phyloP scores from a whole-genome alignment of 1,139 yeast genomes.

The Pichia cactophila region DNA sequence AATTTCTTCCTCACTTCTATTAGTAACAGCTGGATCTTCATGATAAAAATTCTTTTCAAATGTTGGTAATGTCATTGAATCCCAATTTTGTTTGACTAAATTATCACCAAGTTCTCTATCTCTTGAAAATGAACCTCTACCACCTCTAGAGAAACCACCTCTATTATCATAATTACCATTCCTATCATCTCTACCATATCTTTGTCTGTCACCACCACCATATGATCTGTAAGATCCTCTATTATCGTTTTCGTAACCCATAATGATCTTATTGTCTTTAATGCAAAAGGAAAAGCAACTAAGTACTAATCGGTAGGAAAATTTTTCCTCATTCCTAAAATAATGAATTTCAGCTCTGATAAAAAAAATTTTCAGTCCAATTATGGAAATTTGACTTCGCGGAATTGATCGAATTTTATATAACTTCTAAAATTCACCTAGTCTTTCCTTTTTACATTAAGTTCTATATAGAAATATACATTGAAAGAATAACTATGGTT shows the following conservation, averaged over 20 bases:
- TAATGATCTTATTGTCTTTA: conserved; percentile 8
- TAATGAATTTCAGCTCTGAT: too few species aligned
- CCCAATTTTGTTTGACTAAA: conserved; percentile 72
- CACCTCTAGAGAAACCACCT: conserved; percentile 9
- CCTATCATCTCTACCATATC: conserved; percentile 31
- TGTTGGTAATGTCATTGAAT: conserved; percentile 66
- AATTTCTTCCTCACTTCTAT: conserved; percentile 69
- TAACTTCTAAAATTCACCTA: too few species aligned
- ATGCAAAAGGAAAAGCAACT: conserved; percentile 1
- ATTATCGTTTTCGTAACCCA: conserved; percentile 32
- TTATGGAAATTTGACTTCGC: too few species aligned
- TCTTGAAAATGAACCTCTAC: conserved; percentile 31
- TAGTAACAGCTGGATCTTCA: conserved; percentile 73
- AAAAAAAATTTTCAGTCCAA: too few species aligned
- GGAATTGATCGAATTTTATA: too few species aligned
- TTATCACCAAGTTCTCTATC: conserved; percentile 48
- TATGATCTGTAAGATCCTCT: conserved; percentile 26
- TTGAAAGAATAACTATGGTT: conserved; percentile 30
- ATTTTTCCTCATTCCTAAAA: not conserved
- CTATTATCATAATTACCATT: conserved; percentile 24
- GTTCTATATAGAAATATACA: too few species aligned
- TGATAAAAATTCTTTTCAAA: conserved; percentile 93
- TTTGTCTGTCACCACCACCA: conserved; percentile 37
- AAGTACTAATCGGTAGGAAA: conserved; percentile 3
- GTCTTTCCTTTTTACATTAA: too few species aligned